Conservation (phyloP, 352 stramenopile genomes). For the Globisporangium canariense region DNA sequence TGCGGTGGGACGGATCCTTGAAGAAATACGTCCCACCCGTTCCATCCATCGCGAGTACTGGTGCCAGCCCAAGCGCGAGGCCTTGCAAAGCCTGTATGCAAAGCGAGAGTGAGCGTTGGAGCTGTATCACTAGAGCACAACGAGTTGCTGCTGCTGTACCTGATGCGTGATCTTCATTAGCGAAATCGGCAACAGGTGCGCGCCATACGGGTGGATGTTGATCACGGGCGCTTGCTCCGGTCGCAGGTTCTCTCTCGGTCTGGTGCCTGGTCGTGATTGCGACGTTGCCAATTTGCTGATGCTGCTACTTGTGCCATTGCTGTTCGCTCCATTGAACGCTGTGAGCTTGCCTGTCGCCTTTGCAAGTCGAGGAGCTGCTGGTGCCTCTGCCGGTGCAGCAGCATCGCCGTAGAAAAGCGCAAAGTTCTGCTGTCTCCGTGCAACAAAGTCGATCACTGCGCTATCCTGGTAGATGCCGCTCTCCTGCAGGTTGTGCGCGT, state of each 20-base stretch:
- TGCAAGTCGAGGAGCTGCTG: conserved; percentile 9
- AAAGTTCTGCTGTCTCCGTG: conserved; percentile 54
- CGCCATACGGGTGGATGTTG: conserved; percentile 78
- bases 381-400: conserved; percentile 7
- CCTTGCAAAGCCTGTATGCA: conserved; percentile 73
- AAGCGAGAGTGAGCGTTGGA: too few species aligned
- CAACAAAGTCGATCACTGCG: conserved; percentile 75
- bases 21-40: conserved; percentile 98
- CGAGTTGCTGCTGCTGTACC: conserved; percentile 19
- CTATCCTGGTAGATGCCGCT: conserved; percentile 84
- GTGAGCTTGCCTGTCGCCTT: conserved; percentile 3
- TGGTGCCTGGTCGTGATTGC: conserved; percentile 13
- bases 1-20: conserved; percentile 90
- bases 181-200: conserved; percentile 64
- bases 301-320: conserved; percentile 11
- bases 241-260: conserved; percentile 28
- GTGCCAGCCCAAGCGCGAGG: conserved; percentile 89
- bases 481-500: conserved; percentile 77
- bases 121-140: too few species aligned
- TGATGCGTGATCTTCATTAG: conserved; percentile 86
- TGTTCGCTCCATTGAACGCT: conserved; percentile 8
- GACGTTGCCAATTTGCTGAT: not conserved
- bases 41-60: conserved; percentile 92
- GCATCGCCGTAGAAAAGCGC: conserved; percentile 35
- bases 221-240: conserved; percentile 59